Percentiles rank a stretch among this genome's conserved stretches.
Conservation (phyloP, 2,329 filamentous ascomycete species). For the Sporothrix curviconia region DNA sequence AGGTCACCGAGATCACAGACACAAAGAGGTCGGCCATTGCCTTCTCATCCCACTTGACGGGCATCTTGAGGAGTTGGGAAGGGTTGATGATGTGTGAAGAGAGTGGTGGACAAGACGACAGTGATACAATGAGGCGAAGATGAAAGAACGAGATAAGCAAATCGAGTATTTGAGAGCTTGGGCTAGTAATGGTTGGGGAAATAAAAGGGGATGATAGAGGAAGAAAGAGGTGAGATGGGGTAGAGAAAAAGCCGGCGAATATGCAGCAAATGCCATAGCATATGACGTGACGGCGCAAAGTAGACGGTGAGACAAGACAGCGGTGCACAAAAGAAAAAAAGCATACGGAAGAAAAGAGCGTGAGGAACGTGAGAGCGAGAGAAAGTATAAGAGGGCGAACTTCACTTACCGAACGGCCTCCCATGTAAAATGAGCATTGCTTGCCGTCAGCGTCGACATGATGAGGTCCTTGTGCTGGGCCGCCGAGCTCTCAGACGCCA, state of each 20-base stretch:
- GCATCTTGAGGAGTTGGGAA: conserved; percentile 20
- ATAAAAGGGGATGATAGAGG: too few relatives aligned
- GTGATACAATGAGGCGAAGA: neutral
- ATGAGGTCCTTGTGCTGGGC: conserved; percentile 27
- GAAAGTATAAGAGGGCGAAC: conserved; percentile 10
- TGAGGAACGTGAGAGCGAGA: neutral
- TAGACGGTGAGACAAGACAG: too few relatives aligned
- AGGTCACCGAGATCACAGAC: conserved; percentile 21
- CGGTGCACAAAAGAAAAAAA: conserved; percentile 7
- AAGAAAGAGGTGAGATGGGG: too few relatives aligned
- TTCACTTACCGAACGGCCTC: conserved; percentile 39
- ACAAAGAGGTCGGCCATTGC: conserved; percentile 25
- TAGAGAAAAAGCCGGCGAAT: neutral
- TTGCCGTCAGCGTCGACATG: conserved; percentile 27
- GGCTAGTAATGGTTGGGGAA: too few relatives aligned
- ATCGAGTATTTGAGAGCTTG: too few relatives aligned
- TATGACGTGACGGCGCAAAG: too few relatives aligned
- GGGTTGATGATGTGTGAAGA: neutral
- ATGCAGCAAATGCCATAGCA: too few relatives aligned
- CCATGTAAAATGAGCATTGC: conserved; percentile 32
- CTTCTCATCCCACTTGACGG: conserved; percentile 25
- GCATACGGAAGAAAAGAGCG: neutral
- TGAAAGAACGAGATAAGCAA: too few relatives aligned
- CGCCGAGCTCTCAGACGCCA: conserved; percentile 8
- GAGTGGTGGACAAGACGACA: neutral